Evolutionary conservation across 805 yeast genomes (phyloP), one percentile per base, ranked within the genome.

Genomic region (Spathaspora sp.): DNA sequence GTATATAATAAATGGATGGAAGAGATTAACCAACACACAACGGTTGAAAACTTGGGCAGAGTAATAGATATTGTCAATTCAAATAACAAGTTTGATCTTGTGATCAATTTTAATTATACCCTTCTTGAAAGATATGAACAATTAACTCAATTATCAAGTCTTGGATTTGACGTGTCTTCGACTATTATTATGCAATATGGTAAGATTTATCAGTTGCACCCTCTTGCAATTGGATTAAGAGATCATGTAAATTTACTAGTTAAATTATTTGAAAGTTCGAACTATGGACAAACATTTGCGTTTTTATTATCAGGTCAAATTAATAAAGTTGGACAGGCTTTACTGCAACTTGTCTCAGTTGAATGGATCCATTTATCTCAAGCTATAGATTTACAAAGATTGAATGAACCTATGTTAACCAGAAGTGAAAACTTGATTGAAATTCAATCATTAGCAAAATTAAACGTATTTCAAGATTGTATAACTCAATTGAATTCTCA

Each of bases 151-250:
- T 60, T 87, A 29, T 62, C 70, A 5, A 66, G 74, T 54, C 63
- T 83, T 54, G 83, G 80, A 0, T 80, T 75, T 59, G 79, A 77
- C 8, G 66, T 89, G 0, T 93, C 96, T 0, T 78, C 78, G 23
- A 58, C 73, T 5, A 53, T 87, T 2, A 55, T 70, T 12, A 59
- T 77, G 1, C 74, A 71, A 26, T 73, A 89, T 0, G 73, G 80
- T 44, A 77, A 73, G 29, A 71, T 84, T 2, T 72, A 79, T 50
- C 68, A 73, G 29, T 59, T 86, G 0, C 77, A 82, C 48, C 89
- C 92, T 0, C 76, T 77, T 55, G 85, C 87, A 0, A 67, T 76
- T 3, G 69, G 77, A 9, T 54, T 89, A 7, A 62, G 42, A 19
- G 47, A 49, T 38, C 48, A 49, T 16, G 35, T 46, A n/a, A 38